Conservation (phyloP, 495 filamentous ascomycete species). For the Aspergillus bertholletiae region DNA sequence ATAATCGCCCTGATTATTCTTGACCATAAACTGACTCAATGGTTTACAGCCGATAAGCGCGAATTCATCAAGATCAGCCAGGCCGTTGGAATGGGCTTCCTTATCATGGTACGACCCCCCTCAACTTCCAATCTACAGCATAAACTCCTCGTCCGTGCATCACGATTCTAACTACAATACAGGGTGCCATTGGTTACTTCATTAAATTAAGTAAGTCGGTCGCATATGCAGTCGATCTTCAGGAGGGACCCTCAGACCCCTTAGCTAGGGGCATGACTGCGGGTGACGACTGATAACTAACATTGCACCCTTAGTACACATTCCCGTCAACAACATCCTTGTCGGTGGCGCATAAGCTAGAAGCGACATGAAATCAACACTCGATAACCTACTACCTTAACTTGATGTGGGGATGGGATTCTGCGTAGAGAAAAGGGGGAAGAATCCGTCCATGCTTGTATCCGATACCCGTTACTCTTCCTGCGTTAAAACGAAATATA, state of each 20-base stretch:
- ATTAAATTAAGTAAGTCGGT: conserved; percentile 79
- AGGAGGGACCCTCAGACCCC: too few relatives aligned
- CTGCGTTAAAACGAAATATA: not conserved
- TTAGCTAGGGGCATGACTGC: too few relatives aligned
- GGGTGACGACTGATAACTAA: conserved; percentile 4
- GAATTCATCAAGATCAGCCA: conserved; percentile 96
- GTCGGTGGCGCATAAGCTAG: conserved; percentile 61
- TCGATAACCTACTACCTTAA: not conserved
- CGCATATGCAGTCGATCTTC: too few relatives aligned
- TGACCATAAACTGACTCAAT: conserved; percentile 12
- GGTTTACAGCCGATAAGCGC: conserved; percentile 63
- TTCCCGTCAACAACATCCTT: conserved; percentile 80
- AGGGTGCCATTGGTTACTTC: conserved; percentile 71
- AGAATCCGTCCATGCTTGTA: not conserved
- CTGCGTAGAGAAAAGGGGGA: conserved; percentile 43
- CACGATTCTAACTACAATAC: not conserved
- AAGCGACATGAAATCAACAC: not conserved
- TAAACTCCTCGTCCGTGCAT: not conserved
- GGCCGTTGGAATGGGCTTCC: conserved; percentile 88
- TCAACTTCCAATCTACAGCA: conserved; percentile 30
- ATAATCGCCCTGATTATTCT: conserved; percentile 1
- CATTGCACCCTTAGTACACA: conserved; percentile 54
- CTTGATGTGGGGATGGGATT: conserved; percentile 55
- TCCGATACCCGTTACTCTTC: conserved; percentile 1
- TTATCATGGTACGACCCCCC: conserved; percentile 60